These are phyloP conservation scores for Ceratocystis lukuohia DNA, from an alignment of 2,329 filamentous ascomycete genomes.

Conservation along the genomic window DNA sequence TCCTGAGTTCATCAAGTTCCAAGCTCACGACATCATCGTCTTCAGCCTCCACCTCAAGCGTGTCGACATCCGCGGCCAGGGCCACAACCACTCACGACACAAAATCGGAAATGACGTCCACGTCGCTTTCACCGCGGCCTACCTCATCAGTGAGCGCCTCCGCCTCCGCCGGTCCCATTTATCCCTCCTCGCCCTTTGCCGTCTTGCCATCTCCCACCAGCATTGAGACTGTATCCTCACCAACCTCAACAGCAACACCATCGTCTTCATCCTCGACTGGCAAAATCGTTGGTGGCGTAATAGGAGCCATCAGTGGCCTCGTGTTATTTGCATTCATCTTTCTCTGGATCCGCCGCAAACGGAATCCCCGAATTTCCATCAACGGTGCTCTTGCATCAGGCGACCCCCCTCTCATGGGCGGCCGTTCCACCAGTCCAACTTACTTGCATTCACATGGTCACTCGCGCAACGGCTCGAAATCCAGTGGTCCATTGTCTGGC, in stretches of 20 bases:
- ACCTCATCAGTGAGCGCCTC: conserved; percentile 19
- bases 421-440: conserved; percentile 7
- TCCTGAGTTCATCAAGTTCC: conserved; percentile 21
- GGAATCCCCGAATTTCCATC: conserved; percentile 21
- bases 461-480: conserved; percentile 22
- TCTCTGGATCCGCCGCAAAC: conserved; percentile 29
- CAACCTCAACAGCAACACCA: neutral
- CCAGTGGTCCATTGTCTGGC: conserved; percentile 28
- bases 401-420: conserved; percentile 9
- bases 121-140: neutral
- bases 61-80: conserved; percentile 21
- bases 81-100: conserved; percentile 21
- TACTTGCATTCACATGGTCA: neutral
- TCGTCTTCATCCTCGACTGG: conserved; percentile 25
- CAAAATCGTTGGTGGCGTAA: conserved; percentile 36
- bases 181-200: neutral
- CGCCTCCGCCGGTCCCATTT: neutral
- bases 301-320: conserved; percentile 33
- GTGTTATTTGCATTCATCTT: conserved; percentile 30
- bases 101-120: conserved; percentile 22
- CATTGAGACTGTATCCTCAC: neutral
- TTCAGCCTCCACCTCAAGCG: conserved; percentile 20
- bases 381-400: conserved; percentile 14
- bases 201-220: conserved; percentile 2
- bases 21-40: conserved; percentile 14